These are phyloP conservation scores for Blastobotrys persicus DNA, from an alignment of 1,139 yeast genomes.

Conservation along the genomic window DNA sequence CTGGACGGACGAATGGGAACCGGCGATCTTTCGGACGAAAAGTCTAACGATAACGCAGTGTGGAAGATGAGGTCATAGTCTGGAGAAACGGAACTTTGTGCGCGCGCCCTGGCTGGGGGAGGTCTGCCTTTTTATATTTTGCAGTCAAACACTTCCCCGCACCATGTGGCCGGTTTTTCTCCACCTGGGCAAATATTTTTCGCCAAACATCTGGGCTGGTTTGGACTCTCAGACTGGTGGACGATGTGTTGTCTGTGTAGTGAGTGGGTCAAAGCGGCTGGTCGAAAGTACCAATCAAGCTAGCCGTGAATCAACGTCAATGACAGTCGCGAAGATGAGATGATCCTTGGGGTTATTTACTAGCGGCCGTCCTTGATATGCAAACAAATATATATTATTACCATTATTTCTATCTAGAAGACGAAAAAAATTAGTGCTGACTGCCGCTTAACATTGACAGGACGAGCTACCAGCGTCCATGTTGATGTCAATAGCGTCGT, in stretches of 20 bases:
- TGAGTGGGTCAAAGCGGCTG: too few species aligned
- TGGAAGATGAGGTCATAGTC: neutral
- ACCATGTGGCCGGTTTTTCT: neutral
- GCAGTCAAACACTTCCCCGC: neutral
- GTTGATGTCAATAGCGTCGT: slow-evolving; percentile 93
- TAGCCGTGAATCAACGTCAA: too few species aligned
- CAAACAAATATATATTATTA: neutral
- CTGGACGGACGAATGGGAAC: neutral
- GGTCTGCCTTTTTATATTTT: neutral
- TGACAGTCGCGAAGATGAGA: too few species aligned
- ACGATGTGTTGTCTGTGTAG: too few species aligned
- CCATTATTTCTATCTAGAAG: neutral
- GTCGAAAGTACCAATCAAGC: too few species aligned
- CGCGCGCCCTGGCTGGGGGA: neutral
- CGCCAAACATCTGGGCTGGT: too few species aligned
- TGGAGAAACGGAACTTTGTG: neutral
- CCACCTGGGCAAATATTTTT: neutral
- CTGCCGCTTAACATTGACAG: slow-evolving; percentile 70
- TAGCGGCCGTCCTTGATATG: too few species aligned
- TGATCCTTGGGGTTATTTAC: too few species aligned
- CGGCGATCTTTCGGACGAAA: neutral
- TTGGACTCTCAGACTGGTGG: too few species aligned
- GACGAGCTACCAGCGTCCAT: slow-evolving; percentile 75
- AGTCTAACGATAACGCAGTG: neutral
- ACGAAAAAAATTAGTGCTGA: neutral